Evolutionary conservation across 108 stramenopile species (phyloP).

Genomic region (Cyclostephanos tholiformis): DNA sequence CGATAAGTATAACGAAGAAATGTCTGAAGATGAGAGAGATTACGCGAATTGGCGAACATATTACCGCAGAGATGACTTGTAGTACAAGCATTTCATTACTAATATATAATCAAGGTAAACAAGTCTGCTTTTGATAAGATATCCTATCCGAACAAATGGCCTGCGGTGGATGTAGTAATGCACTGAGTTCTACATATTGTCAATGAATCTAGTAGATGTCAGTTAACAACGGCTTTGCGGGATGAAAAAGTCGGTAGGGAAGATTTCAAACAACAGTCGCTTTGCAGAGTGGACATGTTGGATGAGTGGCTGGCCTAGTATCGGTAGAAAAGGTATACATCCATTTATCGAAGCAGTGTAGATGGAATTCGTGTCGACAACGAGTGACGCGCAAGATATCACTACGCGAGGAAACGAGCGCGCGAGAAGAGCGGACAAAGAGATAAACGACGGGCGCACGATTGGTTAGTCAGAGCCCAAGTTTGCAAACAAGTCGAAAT

Average conservation of each 20-base stretch:
- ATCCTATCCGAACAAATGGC: background rate
- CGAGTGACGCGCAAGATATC: slow-evolving; percentile 30
- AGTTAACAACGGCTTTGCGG: slow-evolving; percentile 18
- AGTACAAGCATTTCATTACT: background rate
- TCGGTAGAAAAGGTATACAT: slow-evolving; percentile 48
- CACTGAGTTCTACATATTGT: background rate
- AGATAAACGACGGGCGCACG: background rate
- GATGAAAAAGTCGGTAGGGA: background rate
- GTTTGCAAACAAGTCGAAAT: background rate
- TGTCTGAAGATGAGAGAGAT: slow-evolving; percentile 35
- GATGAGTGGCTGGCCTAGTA: slow-evolving; percentile 28
- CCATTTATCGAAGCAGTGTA: slow-evolving; percentile 50
- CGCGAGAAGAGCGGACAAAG: background rate
- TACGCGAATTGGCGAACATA: slow-evolving; percentile 28
- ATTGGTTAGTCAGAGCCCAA: background rate
- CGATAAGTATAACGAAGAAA: slow-evolving; percentile 17
- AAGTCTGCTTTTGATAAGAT: background rate
- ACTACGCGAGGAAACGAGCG: background rate
- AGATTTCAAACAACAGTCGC: slow-evolving; percentile 2
- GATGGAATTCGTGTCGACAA: slow-evolving; percentile 46
- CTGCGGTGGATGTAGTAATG: background rate
- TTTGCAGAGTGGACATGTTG: slow-evolving; percentile 47
- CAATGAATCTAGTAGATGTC: background rate
- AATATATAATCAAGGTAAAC: background rate
- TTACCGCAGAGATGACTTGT: background rate